Evolutionary conservation across 2,329 filamentous ascomycete genomes (phyloP).

Genomic region (Alternaria postmessia): DNA sequence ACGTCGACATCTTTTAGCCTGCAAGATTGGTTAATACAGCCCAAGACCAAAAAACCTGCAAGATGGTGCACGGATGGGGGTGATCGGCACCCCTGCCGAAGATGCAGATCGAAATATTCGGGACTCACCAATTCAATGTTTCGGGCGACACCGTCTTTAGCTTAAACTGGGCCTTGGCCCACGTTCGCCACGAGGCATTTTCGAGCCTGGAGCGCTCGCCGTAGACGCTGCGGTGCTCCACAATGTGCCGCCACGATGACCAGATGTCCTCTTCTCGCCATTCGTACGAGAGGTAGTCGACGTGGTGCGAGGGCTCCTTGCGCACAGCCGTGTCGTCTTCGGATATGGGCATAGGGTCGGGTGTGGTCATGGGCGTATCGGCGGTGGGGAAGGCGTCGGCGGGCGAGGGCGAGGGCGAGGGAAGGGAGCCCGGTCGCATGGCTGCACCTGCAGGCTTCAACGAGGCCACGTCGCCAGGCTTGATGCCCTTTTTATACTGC

Average conservation of each 20-base stretch:
- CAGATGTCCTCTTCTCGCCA: constrained; percentile 97
- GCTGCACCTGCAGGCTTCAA: constrained; percentile 49
- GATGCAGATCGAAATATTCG: constrained; percentile 31
- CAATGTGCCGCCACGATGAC: constrained; percentile 95
- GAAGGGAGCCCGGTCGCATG: constrained; percentile 51
- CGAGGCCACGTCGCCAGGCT: constrained; percentile 33
- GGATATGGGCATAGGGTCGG: constrained; percentile 64
- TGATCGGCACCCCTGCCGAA: constrained; percentile 37
- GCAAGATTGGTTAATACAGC: constrained; percentile 41
- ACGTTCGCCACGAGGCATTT: constrained; percentile 96
- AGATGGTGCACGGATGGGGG: constrained; percentile 37
- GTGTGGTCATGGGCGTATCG: constrained; percentile 61
- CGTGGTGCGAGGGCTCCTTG: constrained; percentile 80
- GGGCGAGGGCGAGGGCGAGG: constrained; percentile 58
- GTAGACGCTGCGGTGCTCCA: constrained; percentile 79
- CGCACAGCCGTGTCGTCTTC: constrained; percentile 82
- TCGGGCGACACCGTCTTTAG: constrained; percentile 89
- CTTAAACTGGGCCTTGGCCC: constrained; percentile 91
- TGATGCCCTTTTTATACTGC: constrained; percentile 21
- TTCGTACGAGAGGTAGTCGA: constrained; percentile 93
- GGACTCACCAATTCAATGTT: constrained; percentile 85
- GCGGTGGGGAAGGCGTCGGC: constrained; percentile 56
- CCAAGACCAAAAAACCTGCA: constrained; percentile 20
- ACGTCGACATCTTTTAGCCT: constrained; percentile 98
- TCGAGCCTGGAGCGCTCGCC: constrained; percentile 84